Percentiles rank a stretch among this genome's conserved stretches.
These are phyloP conservation scores for Globisporangium takayamanum DNA, from an alignment of 352 stramenopile species.

Conservation along the genomic window DNA sequence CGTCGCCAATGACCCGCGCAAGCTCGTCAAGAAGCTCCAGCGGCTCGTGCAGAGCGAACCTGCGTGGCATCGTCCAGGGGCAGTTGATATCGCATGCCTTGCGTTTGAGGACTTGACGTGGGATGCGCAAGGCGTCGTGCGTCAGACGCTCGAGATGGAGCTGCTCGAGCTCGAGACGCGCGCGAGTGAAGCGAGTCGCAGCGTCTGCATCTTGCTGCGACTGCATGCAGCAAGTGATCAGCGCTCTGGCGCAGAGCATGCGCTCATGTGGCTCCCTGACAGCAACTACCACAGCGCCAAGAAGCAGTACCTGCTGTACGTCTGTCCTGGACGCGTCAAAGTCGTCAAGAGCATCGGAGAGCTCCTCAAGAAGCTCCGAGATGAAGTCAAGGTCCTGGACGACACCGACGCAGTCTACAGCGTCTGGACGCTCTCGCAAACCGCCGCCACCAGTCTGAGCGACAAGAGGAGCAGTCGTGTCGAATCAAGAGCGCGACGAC, in stretches of 20 bases:
- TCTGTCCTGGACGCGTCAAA: conserved; percentile 59
- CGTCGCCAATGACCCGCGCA: conserved; percentile 17
- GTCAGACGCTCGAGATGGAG: conserved; percentile 54
- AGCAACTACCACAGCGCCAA: conserved; percentile 9
- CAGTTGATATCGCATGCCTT: conserved; percentile 13
- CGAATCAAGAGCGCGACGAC: background rate
- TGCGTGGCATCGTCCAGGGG: conserved; percentile 4
- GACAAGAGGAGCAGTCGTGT: background rate
- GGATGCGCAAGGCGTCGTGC: conserved; percentile 41
- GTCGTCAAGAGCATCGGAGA: conserved; percentile 46
- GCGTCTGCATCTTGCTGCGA: conserved; percentile 37
- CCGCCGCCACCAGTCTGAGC: background rate
- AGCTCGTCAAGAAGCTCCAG: conserved; percentile 18
- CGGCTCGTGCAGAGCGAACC: background rate
- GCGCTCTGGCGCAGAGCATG: conserved; percentile 14
- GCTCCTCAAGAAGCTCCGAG: conserved; percentile 43
- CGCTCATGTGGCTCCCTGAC: conserved; percentile 39
- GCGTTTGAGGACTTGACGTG: conserved; percentile 47
- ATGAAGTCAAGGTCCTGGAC: conserved; percentile 30
- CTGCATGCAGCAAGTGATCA: background rate
- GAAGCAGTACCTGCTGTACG: conserved; percentile 46
- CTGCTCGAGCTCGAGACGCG: conserved; percentile 46
- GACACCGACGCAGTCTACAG: conserved; percentile 24
- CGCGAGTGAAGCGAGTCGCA: conserved; percentile 7
- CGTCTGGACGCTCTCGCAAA: conserved; percentile 27